Conservation (phyloP, 441 rosid species). For the Hura crepitans region DNA sequence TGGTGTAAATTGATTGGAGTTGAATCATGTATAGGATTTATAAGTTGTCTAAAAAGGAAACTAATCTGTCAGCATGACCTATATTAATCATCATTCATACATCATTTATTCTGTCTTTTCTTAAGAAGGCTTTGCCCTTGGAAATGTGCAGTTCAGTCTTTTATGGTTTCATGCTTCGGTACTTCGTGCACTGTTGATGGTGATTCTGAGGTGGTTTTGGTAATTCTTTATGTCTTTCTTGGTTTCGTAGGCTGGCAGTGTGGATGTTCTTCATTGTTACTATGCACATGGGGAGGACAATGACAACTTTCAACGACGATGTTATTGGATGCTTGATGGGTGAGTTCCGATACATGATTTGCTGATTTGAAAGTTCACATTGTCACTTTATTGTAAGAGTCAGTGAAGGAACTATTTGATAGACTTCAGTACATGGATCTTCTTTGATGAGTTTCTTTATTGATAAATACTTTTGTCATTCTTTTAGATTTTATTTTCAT, state of each 20-base stretch:
- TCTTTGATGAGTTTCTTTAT: background rate
- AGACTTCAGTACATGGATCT: background rate
- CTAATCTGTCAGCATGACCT: background rate
- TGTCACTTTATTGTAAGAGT: background rate
- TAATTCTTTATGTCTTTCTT: constrained; percentile 11
- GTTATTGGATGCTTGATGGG: constrained; percentile 75
- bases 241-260: constrained; percentile 49
- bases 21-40: background rate
- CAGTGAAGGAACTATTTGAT: background rate
- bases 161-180: constrained; percentile 3
- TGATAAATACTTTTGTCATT: background rate
- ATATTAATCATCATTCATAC: background rate
- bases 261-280: constrained; percentile 71
- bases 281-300: constrained; percentile 73
- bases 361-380: constrained; percentile 7
- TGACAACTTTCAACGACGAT: constrained; percentile 58
- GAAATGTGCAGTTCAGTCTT: background rate
- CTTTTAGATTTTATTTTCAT: background rate
- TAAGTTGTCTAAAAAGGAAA: background rate
- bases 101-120: background rate
- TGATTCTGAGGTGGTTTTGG: background rate
- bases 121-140: background rate
- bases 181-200: background rate
- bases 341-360: constrained; percentile 27
- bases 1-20: background rate